Base-by-base conservation (phyloP, 768 basidiomycete species). In the Clitopilus passeckerianus region DNA sequence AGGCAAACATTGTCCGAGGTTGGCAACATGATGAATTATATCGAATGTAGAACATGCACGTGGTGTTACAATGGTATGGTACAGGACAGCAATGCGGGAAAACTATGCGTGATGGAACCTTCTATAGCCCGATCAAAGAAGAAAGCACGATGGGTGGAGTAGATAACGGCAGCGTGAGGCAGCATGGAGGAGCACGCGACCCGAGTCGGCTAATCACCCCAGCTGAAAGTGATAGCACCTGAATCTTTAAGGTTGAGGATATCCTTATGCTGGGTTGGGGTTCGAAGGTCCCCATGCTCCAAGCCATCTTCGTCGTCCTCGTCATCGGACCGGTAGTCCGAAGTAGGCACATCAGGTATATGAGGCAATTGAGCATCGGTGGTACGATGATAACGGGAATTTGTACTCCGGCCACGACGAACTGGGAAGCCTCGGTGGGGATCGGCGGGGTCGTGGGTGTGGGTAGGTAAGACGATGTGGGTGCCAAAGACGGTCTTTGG, bases 181-280 rank as follows among this genome's bases (percentile, higher is more conserved):
- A 50, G 18, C 16, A n/a, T 20, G 22, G n/a, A 10, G 18, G 22
- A 50, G 15, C 46, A 50, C 46, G 46, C 16, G 46, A 18, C 46
- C 46, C 46, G 46, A 50, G 46, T 50, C 46, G 46, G 18, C 16
- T 55, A 71, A 60, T 71, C 70, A 1, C 67, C 68, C 71, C 71
- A 74, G 61, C 67, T 70, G 41, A 71, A 44, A 46, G 68, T 68
- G 33, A 74, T 66, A 22, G 66, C 61, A 8, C 69, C 68, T 20
- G 54, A 62, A 53, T 70, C 69, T 9, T 65, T 62, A 16, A 73
- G 52, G 34, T 67, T 64, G 10, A 69, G 43, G 16, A 50, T 50
- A 20, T 50, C 46, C 41, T 64, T 62, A 58, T 54, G 44, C 5
- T 53, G 60, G 43, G 54, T 58, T 18, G 23, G 46, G 23, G n/a